These are phyloP conservation scores for Entonaema liquescens DNA, from an alignment of 495 filamentous ascomycete species.

Conservation along the genomic window DNA sequence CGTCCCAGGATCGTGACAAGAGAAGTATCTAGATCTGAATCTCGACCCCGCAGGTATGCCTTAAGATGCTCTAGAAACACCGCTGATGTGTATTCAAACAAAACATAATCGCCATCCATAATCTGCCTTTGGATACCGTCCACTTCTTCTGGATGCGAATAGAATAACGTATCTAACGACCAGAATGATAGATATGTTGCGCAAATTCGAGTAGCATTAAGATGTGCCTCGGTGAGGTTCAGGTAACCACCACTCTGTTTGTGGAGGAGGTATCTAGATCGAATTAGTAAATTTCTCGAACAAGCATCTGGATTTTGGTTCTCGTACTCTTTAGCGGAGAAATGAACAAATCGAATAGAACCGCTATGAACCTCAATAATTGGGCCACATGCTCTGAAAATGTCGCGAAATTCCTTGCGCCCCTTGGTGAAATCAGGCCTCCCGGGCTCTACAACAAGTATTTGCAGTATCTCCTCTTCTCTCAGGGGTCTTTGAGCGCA, in stretches of 20 bases:
- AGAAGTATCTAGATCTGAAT: neutral
- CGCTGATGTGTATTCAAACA: constrained; percentile 28
- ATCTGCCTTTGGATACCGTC: neutral
- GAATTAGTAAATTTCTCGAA: neutral
- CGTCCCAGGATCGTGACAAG: neutral
- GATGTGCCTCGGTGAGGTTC: constrained; percentile 12
- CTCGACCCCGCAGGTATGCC: neutral
- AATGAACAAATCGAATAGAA: constrained; percentile 26
- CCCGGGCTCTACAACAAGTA: constrained; percentile 18
- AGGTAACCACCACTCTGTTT: constrained; percentile 23
- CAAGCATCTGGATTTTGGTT: too few relatives aligned
- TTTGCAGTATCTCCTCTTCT: constrained; percentile 30
- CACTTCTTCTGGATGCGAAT: neutral
- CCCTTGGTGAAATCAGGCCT: constrained; percentile 27
- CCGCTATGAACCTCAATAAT: constrained; percentile 22
- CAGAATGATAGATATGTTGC: constrained; percentile 21
- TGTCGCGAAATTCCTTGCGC: constrained; percentile 24
- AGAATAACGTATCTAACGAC: constrained; percentile 19
- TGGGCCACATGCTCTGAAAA: constrained; percentile 21
- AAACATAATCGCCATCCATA: constrained; percentile 19
- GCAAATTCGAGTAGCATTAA: constrained; percentile 14
- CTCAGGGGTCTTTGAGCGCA: constrained; percentile 28
- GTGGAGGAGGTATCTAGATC: constrained; percentile 27
- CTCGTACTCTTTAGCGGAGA: constrained; percentile 30
- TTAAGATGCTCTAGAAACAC: constrained; percentile 25